Conservation (phyloP, 2,329 filamentous ascomycete genomes). For the Talaromyces funiculosus region DNA sequence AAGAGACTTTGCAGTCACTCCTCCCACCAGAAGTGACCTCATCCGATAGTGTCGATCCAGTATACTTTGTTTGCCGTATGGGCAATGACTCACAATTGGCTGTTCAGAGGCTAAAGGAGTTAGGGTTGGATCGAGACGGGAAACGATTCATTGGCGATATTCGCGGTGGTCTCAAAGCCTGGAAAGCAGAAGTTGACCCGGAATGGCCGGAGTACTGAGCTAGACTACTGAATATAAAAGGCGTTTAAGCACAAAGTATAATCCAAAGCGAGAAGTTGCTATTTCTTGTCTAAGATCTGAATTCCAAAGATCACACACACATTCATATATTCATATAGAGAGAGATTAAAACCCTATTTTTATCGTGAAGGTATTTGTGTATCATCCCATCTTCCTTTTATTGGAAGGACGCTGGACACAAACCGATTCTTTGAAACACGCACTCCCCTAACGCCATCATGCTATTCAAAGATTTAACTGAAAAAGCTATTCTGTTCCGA, state of each 20-base stretch:
- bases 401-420: neutral
- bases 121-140: conserved; percentile 30
- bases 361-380: neutral
- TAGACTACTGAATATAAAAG: neutral
- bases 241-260: neutral
- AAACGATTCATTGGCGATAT: conserved; percentile 37
- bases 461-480: neutral
- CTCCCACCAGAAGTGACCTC: conserved; percentile 23
- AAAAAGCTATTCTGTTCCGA: neutral
- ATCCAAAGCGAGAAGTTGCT: neutral
- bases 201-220: conserved; percentile 36
- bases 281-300: neutral
- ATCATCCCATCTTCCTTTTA: neutral
- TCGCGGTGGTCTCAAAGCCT: conserved; percentile 39
- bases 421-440: neutral
- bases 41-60: conserved; percentile 23
- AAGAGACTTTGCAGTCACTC: conserved; percentile 20
- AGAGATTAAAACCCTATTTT: too few species aligned
- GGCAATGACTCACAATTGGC: conserved; percentile 47
- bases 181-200: conserved; percentile 38
- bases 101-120: conserved; percentile 37
- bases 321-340: neutral
- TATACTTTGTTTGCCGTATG: conserved; percentile 45
- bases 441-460: neutral
- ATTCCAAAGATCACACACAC: neutral